Evolutionary conservation across 192 early-diverging fungal species (phyloP).

Genomic region (Pilaira anomala): DNA sequence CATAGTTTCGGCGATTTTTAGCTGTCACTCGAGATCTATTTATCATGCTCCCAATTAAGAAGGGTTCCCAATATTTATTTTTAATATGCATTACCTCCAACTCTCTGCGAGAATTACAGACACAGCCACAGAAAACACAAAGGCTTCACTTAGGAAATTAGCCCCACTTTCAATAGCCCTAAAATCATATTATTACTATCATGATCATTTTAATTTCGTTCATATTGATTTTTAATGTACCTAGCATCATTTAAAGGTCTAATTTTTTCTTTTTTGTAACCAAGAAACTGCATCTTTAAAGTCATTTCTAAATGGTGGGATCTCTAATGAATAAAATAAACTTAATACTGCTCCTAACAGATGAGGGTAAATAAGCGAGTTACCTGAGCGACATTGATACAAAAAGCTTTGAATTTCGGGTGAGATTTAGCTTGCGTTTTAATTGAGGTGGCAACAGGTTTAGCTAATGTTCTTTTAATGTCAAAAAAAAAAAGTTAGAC

Average conservation of each 20-base stretch:
- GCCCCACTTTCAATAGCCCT: conserved; percentile 79
- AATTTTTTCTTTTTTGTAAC: conserved; percentile 70
- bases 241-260: conserved; percentile 74
- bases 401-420: conserved; percentile 60
- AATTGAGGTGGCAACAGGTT: conserved; percentile 40
- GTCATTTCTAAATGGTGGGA: conserved; percentile 80
- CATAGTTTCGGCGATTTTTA: conserved; percentile 46
- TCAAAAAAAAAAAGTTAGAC: background rate
- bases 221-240: conserved; percentile 27
- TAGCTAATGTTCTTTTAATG: conserved; percentile 36
- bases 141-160: conserved; percentile 74
- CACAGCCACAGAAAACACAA: conserved; percentile 76
- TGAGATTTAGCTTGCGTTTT: conserved; percentile 47
- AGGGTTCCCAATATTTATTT: conserved; percentile 5
- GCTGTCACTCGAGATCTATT: conserved; percentile 48
- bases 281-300: conserved; percentile 77
- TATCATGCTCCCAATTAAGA: background rate
- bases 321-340: conserved; percentile 24
- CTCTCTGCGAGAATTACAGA: conserved; percentile 69
- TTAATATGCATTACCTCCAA: conserved; percentile 49
- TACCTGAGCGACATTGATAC: conserved; percentile 76
- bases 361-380: background rate
- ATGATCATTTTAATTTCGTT: background rate
- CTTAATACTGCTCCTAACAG: background rate
- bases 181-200: too few relatives aligned